Evolutionary conservation across 768 basidiomycete genomes (phyloP).

Genomic region (Leccinum arenicola): DNA sequence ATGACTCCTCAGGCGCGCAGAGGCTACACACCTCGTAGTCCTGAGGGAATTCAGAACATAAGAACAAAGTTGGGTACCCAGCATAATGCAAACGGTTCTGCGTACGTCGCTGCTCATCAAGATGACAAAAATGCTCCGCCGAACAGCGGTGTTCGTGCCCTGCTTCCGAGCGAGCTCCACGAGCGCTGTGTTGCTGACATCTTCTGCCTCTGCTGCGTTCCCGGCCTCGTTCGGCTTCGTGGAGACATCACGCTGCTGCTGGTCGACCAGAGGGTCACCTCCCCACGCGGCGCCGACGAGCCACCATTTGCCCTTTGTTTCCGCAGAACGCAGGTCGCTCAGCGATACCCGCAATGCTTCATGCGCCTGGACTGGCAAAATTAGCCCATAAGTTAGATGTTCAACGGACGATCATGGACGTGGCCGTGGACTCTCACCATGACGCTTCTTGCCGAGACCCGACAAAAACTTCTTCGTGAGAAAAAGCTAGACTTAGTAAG

Average conservation of each 20-base stretch:
- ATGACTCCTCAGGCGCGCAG: no score
- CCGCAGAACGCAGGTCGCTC: conserved; percentile 78
- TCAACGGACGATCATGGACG: not conserved
- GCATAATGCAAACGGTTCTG: not conserved
- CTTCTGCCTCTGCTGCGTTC: conserved; percentile 28
- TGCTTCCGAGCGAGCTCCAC: conserved; percentile 86
- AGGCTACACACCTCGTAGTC: conserved; percentile 46
- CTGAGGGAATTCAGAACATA: conserved; percentile 38
- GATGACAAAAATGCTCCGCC: conserved; percentile 87
- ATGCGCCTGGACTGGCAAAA: conserved; percentile 64
- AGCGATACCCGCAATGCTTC: conserved; percentile 87
- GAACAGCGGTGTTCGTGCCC: conserved; percentile 98
- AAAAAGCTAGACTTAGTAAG: not conserved
- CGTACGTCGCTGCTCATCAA: conserved; percentile 94
- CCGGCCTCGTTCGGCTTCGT: conserved; percentile 22
- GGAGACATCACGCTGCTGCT: conserved; percentile 41
- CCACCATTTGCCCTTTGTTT: conserved; percentile 97
- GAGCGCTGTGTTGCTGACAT: conserved; percentile 42
- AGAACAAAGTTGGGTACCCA: not conserved
- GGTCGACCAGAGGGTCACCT: conserved; percentile 86
- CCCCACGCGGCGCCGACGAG: conserved; percentile 95
- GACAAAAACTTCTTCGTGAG: no score
- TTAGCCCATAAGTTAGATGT: not conserved
- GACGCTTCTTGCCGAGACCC: no score
- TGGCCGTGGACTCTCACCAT: no score